A percentile compares a stretch with the other conserved stretches of the same genome.
Evolutionary conservation across 768 basidiomycete genomes (phyloP).

Genomic region (Hericium coralloides): DNA sequence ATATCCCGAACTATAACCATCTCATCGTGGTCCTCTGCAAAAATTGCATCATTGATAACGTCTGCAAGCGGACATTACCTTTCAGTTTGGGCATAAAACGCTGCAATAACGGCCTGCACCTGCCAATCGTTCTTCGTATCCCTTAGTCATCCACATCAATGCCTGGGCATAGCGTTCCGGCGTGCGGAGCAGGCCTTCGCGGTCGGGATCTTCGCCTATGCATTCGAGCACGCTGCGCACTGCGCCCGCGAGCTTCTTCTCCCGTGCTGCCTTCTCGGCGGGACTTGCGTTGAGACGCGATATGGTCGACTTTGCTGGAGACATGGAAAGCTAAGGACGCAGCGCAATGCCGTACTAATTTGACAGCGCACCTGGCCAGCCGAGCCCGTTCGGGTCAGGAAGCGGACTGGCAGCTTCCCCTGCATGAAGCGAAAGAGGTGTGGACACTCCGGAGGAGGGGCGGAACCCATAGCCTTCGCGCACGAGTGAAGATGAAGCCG

Average conservation of each 20-base stretch:
- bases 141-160: conserved; percentile 97
- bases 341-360: conserved; percentile 5
- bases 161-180: conserved; percentile 96
- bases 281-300: conserved; percentile 75
- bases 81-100: not conserved
- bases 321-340: not conserved
- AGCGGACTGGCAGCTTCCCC: conserved; percentile 26
- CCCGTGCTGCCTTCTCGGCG: conserved; percentile 59
- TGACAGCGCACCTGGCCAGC: conserved; percentile 73
- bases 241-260: conserved; percentile 71
- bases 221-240: conserved; percentile 92
- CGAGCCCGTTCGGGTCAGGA: conserved; percentile 63
- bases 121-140: conserved; percentile 91
- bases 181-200: conserved; percentile 86
- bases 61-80: conserved; percentile 37
- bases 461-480: conserved; percentile 83
- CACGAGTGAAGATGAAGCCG: conserved; percentile 14
- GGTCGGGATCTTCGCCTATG: conserved; percentile 95
- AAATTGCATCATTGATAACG: conserved; percentile 97
- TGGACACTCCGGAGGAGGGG: conserved; percentile 54
- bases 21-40: conserved; percentile 98
- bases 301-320: conserved; percentile 80
- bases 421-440: conserved; percentile 38
- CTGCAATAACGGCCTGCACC: conserved; percentile 35
- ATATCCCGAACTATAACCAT: conserved; percentile 99